Percentiles rank a stretch among this genome's conserved stretches.
These are phyloP conservation scores for Talaromyces sp. DNA, from an alignment of 2,329 filamentous ascomycete genomes.

Conservation along the genomic window DNA sequence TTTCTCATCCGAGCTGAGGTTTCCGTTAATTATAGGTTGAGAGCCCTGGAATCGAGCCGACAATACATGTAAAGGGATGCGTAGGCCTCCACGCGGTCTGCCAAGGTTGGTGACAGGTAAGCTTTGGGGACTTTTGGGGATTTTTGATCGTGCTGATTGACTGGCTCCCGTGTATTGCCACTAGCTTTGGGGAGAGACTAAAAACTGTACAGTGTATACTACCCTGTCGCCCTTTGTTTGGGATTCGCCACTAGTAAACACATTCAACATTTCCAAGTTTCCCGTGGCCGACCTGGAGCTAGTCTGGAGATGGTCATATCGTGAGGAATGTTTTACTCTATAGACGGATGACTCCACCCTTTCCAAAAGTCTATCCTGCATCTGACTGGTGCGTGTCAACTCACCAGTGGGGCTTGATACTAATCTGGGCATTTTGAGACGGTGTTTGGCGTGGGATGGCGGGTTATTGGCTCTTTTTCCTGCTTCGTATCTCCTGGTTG, in stretches of 20 bases:
- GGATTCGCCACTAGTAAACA: not conserved
- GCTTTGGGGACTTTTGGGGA: not conserved
- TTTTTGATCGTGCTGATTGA: not conserved
- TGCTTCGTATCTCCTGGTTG: too few relatives aligned
- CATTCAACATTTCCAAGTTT: not conserved
- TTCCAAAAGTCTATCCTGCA: not conserved
- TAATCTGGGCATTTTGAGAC: not conserved
- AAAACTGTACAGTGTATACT: not conserved
- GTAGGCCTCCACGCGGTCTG: constrained; percentile 23
- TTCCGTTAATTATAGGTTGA: not conserved
- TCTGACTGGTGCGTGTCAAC: not conserved
- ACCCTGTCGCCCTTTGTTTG: not conserved
- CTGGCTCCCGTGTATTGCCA: not conserved
- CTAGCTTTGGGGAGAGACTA: not conserved
- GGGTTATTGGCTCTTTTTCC: not conserved
- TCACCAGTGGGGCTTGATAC: not conserved
- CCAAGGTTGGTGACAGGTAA: constrained; percentile 7
- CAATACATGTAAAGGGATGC: constrained; percentile 7
- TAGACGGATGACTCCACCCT: too few relatives aligned
- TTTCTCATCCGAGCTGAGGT: not conserved
- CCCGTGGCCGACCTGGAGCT: too few relatives aligned
- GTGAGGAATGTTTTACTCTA: too few relatives aligned
- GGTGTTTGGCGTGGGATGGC: too few relatives aligned
- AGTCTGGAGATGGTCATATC: too few relatives aligned
- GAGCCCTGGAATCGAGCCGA: not conserved